These are phyloP conservation scores for Botrytis squamosa DNA, from an alignment of 2,329 filamentous ascomycete species.

Conservation along the genomic window DNA sequence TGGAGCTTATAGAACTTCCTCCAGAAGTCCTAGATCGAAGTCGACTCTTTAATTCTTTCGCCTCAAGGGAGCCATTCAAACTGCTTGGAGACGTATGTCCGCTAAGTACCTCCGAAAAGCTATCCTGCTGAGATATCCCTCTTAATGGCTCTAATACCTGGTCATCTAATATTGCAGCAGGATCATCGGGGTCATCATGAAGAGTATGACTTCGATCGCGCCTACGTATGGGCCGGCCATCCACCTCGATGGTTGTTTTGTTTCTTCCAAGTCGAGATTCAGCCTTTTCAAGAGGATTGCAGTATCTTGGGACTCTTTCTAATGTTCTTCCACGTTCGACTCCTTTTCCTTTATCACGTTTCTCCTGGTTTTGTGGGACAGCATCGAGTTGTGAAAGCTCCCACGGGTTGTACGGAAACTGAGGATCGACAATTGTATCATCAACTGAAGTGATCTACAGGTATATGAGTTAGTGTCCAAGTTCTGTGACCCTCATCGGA, in stretches of 20 bases:
- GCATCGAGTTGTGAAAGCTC: background rate
- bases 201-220: constrained; percentile 36
- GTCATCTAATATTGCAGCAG: constrained; percentile 35
- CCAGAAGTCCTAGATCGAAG: background rate
- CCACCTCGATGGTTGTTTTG: constrained; percentile 33
- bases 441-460: background rate
- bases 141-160: constrained; percentile 36
- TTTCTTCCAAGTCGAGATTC: constrained; percentile 30
- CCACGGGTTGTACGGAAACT: constrained; percentile 4
- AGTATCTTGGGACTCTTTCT: constrained; percentile 27
- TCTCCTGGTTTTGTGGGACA: background rate
- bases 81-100: constrained; percentile 5
- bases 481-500: background rate
- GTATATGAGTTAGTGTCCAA: background rate
- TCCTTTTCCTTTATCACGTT: constrained; percentile 25
- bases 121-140: constrained; percentile 28
- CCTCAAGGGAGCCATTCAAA: constrained; percentile 9
- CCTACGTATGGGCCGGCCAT: constrained; percentile 30
- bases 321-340: constrained; percentile 31
- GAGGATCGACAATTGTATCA: background rate
- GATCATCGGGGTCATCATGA: constrained; percentile 35
- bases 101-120: constrained; percentile 33
- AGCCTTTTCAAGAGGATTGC: constrained; percentile 34
- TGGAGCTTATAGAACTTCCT: constrained; percentile 4
- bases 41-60: background rate